Evolutionary conservation across 805 yeast genomes (phyloP).

Genomic region (Sugiyamaella valdiviana): DNA sequence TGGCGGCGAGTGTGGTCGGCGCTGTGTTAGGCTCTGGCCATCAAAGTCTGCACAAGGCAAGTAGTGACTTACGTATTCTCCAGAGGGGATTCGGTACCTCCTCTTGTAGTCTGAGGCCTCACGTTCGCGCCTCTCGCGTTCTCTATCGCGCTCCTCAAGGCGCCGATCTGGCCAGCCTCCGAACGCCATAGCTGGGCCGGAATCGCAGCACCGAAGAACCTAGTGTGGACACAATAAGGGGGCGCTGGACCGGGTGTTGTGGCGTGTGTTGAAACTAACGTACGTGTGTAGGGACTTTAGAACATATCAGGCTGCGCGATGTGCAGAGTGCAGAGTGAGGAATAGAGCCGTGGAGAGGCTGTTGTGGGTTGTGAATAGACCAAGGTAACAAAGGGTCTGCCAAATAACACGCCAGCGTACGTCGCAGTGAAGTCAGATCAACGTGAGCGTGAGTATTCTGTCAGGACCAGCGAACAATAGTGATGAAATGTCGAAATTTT

Average conservation of each 20-base stretch:
- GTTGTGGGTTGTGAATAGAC: no score
- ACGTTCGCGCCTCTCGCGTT: slow-evolving; percentile 24
- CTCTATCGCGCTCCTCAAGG: slow-evolving; percentile 22
- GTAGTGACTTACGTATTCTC: slow-evolving; percentile 5
- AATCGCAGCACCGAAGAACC: no score
- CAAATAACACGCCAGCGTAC: no score
- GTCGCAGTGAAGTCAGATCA: neutral
- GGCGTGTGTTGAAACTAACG: no score
- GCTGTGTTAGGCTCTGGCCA: neutral
- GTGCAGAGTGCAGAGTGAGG: no score
- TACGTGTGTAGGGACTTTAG: no score
- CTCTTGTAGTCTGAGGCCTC: slow-evolving; percentile 25
- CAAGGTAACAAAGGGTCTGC: no score
- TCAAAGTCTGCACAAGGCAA: neutral
- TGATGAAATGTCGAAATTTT: neutral
- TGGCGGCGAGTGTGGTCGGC: slow-evolving; percentile 3
- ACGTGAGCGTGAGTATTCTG: neutral
- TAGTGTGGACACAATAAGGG: no score
- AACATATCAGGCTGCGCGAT: no score
- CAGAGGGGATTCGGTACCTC: slow-evolving; percentile 14
- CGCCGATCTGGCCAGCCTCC: slow-evolving; percentile 14
- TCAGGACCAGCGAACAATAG: neutral
- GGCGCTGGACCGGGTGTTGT: no score
- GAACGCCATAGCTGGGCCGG: slow-evolving; percentile 1
- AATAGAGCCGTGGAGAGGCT: no score